phyloP scores from a whole-genome alignment of 257 asterid genomes.

The Scutellaria galericulata region DNA sequence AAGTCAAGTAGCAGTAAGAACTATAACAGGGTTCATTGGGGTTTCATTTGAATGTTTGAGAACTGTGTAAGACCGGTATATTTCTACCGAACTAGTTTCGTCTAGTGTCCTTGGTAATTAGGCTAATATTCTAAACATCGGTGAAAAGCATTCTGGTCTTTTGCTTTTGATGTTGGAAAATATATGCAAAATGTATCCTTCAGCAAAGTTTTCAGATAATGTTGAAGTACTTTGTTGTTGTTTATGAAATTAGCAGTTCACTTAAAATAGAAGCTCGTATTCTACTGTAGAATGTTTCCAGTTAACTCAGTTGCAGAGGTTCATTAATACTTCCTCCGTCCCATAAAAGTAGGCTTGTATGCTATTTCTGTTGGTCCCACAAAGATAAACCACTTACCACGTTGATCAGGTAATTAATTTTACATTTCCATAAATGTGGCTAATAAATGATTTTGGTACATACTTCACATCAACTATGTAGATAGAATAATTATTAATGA shows the following conservation, averaged over 20 bases:
- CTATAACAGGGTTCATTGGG: conserved; percentile 15
- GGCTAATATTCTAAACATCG: not conserved
- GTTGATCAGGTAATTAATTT: too few species aligned
- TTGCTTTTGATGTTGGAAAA: conserved; percentile 9
- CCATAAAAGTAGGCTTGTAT: too few species aligned
- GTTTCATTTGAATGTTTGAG: not conserved
- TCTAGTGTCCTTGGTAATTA: not conserved
- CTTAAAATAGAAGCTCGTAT: conserved; percentile 3
- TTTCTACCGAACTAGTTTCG: conserved; percentile 1
- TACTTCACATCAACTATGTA: too few species aligned
- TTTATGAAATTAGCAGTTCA: not conserved
- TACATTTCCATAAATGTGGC: too few species aligned
- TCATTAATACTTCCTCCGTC: too few species aligned
- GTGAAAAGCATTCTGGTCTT: conserved; percentile 8
- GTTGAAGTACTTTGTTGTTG: conserved; percentile 1
- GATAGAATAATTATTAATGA: too few species aligned
- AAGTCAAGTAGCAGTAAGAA: not conserved
- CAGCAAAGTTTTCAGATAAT: not conserved
- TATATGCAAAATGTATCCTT: not conserved
- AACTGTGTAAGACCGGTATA: not conserved
- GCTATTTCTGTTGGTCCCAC: too few species aligned
- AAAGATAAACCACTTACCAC: too few species aligned
- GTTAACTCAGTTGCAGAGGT: not conserved
- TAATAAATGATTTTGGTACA: too few species aligned
- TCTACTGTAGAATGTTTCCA: not conserved